These are phyloP conservation scores for Saussurea involucrata DNA, from an alignment of 129 eudicot genomes.

Conservation along the genomic window DNA sequence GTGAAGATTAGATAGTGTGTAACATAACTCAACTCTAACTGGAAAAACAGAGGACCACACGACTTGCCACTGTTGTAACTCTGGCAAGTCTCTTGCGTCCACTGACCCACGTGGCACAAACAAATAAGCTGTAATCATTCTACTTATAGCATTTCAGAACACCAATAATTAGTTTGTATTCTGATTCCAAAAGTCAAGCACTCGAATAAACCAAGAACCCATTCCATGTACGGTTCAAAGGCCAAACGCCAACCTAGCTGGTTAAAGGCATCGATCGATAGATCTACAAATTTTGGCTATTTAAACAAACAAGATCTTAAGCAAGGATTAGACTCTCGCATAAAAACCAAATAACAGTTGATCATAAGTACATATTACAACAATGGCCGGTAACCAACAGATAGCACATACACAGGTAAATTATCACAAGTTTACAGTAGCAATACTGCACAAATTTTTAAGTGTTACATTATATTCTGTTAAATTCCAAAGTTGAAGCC, in stretches of 20 bases:
- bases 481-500: conserved; percentile 10
- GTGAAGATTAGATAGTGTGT: too few species aligned
- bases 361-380: conserved; percentile 12
- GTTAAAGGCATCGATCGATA: too few species aligned
- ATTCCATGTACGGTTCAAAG: not conserved
- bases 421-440: not conserved
- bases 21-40: too few species aligned
- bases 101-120: too few species aligned
- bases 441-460: conserved; percentile 15
- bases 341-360: not conserved
- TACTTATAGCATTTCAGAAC: not conserved
- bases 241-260: too few species aligned
- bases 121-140: not conserved
- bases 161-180: not conserved
- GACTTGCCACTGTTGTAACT: too few species aligned
- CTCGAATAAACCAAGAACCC: not conserved
- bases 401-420: conserved; percentile 4
- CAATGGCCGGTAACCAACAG: conserved; percentile 16
- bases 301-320: not conserved
- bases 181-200: not conserved
- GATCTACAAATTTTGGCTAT: too few species aligned
- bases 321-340: not conserved
- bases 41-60: too few species aligned
- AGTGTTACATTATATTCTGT: conserved; percentile 10
- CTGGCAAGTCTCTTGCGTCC: too few species aligned